A percentile compares a stretch with the other conserved stretches of the same genome.
Conservation (phyloP, 192 early-diverging fungal species). For the Backusella sp. region DNA sequence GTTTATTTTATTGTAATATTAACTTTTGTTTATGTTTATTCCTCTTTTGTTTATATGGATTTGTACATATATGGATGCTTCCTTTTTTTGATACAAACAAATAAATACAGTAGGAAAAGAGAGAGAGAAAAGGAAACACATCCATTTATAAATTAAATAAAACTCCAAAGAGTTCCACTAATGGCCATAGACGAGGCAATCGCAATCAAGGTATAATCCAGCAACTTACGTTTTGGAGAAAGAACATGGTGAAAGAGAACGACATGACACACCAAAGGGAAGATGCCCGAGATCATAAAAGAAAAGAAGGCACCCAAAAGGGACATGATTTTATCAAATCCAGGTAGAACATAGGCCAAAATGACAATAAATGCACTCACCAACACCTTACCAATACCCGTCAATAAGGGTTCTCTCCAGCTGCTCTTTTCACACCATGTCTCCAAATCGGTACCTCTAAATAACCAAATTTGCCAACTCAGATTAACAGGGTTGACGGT, state of each 20-base stretch:
- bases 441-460: slow-evolving; percentile 21
- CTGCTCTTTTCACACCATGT: slow-evolving; percentile 17
- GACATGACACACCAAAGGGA: slow-evolving; percentile 37
- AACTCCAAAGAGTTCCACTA: slow-evolving; percentile 36
- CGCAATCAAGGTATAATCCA: slow-evolving; percentile 25
- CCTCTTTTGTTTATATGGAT: not conserved
- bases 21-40: not conserved
- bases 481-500: slow-evolving; percentile 61
- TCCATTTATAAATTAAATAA: slow-evolving; percentile 20
- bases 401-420: slow-evolving; percentile 21
- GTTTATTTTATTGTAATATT: not conserved
- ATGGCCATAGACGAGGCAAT: slow-evolving; percentile 32
- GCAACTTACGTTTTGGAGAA: slow-evolving; percentile 5
- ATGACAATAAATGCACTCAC: slow-evolving; percentile 21
- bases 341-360: slow-evolving; percentile 29
- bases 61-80: not conserved
- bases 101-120: not conserved
- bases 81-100: not conserved
- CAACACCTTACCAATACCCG: slow-evolving; percentile 24
- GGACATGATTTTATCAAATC: slow-evolving; percentile 34
- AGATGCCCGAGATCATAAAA: slow-evolving; percentile 35
- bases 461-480: slow-evolving; percentile 42
- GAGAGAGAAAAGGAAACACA: not conserved
- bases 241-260: slow-evolving; percentile 25
- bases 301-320: slow-evolving; percentile 42